Evolutionary conservation across 176 grass and related monocot species (phyloP), one percentile per base, ranked within the genome.

Genomic region (Juncus effusus): DNA sequence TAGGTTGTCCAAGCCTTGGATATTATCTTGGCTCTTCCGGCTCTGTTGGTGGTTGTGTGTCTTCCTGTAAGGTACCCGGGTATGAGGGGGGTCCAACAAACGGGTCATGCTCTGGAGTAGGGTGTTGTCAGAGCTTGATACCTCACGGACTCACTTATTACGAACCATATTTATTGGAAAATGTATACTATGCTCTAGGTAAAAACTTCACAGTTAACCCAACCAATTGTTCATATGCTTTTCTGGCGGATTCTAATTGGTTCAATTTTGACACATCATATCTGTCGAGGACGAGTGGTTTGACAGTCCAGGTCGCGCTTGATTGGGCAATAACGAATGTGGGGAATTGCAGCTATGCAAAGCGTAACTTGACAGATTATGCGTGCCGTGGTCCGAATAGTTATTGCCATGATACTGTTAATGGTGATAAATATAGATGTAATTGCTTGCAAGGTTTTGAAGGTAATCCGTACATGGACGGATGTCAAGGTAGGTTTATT

Each of bases 391-490:
- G 73, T 11, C 1, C 16, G 1, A 1, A 19, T 36, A 68, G 70
- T 40, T 0, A 13, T 0, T 94, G 84, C 73, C 1, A 42, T 12
- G 6, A 72, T 16, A n/a, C 63, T 54, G 11, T 0, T 10, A 81
- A 92, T 38, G 72, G 75, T 51, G 11, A 9, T 0, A 84, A 84
- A 3, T 87, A 93, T 53, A 35, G 58, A 3, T 93, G 89, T 78
- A 85, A 38, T 10, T 93, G 89, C n/a, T 63, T 13, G 2, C 0
- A 44, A 19, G 72, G 84, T 0, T 93, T 82, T 38, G 36, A 79
- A 0, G 90, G 90, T 13, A 85, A 94, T 65, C 85, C 90, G 0
- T 93, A 85, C 65, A 76, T 88, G n/a, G 15, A 0, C 0, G 89
- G 89, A 82, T 94, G 85, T 82, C 50, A 10, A 75, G 84, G 89